Evolutionary conservation across 2,329 filamentous ascomycete species (phyloP).

Genomic region (Claviceps pazoutovae): DNA sequence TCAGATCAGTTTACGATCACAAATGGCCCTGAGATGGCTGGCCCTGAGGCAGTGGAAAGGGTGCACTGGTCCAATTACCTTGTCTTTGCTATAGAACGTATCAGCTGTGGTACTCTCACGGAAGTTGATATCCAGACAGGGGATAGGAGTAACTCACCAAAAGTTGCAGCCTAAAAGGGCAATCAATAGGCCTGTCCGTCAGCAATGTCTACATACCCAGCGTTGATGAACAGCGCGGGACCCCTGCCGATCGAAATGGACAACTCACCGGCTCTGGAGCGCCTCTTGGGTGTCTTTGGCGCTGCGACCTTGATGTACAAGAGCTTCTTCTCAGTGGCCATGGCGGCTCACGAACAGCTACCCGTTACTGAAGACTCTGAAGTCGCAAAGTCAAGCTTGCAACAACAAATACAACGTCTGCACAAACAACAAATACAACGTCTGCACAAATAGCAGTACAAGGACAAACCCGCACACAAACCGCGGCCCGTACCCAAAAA

Average conservation of each 20-base stretch:
- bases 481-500: too few relatives aligned
- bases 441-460: too few relatives aligned
- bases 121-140: not conserved
- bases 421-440: too few relatives aligned
- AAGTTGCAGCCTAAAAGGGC: constrained; percentile 31
- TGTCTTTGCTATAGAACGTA: constrained; percentile 33
- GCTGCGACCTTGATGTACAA: constrained; percentile 43
- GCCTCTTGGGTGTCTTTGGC: constrained; percentile 44
- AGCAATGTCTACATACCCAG: not conserved
- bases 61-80: constrained; percentile 22
- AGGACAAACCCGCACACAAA: too few relatives aligned
- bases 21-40: too few relatives aligned
- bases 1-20: not conserved
- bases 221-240: too few relatives aligned
- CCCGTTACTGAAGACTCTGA: too few relatives aligned
- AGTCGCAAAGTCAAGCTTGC: too few relatives aligned
- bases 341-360: not conserved
- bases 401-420: too few relatives aligned
- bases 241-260: not conserved
- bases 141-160: constrained; percentile 26
- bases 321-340: constrained; percentile 27
- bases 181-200: not conserved
- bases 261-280: constrained; percentile 43
- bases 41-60: not conserved
- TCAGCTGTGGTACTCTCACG: constrained; percentile 2